Evolutionary conservation across 2,329 filamentous ascomycete species (phyloP).

Genomic region (Raffaelea ambrosiae): DNA sequence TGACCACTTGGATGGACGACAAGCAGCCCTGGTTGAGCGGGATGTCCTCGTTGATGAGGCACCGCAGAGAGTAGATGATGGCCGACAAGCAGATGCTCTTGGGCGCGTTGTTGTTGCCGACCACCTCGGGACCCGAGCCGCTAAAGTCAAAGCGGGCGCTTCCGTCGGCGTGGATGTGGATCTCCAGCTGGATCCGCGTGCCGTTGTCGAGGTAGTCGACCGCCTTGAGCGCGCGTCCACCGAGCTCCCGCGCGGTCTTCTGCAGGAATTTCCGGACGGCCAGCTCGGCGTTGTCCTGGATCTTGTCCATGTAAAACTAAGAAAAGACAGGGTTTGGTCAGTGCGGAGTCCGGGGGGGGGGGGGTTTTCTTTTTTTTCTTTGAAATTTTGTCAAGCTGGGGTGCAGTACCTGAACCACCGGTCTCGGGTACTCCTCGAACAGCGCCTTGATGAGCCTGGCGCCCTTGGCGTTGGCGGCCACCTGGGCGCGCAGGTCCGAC

Average conservation of each 20-base stretch:
- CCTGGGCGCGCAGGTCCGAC: slow-evolving; percentile 77
- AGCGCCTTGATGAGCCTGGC: slow-evolving; percentile 66
- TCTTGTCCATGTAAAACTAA: slow-evolving; percentile 79
- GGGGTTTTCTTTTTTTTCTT: slow-evolving; percentile 77
- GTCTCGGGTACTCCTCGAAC: slow-evolving; percentile 67
- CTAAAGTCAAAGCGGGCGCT: slow-evolving; percentile 70
- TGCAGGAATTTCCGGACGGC: slow-evolving; percentile 69
- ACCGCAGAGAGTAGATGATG: slow-evolving; percentile 77
- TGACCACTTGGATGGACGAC: slow-evolving; percentile 63
- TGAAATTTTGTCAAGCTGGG: slow-evolving; percentile 77
- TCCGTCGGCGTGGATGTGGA: slow-evolving; percentile 67
- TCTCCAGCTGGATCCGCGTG: slow-evolving; percentile 62
- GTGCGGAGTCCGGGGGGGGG: too few relatives aligned
- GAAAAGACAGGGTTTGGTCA: too few relatives aligned
- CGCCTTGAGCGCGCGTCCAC: slow-evolving; percentile 64
- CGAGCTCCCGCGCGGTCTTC: slow-evolving; percentile 49
- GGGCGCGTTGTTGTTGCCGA: slow-evolving; percentile 66
- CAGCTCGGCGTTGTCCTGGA: slow-evolving; percentile 70
- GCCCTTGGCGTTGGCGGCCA: slow-evolving; percentile 77
- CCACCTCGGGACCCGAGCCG: slow-evolving; percentile 66
- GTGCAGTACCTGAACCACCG: slow-evolving; percentile 71
- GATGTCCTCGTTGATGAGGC: slow-evolving; percentile 70
- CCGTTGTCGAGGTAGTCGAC: slow-evolving; percentile 83
- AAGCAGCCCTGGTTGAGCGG: slow-evolving; percentile 80
- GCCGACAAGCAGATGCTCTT: slow-evolving; percentile 69